A percentile compares a stretch with the other conserved stretches of the same genome.
phyloP scores from a whole-genome alignment of 2,329 filamentous ascomycete genomes.

The Fusarium bulbicola region DNA sequence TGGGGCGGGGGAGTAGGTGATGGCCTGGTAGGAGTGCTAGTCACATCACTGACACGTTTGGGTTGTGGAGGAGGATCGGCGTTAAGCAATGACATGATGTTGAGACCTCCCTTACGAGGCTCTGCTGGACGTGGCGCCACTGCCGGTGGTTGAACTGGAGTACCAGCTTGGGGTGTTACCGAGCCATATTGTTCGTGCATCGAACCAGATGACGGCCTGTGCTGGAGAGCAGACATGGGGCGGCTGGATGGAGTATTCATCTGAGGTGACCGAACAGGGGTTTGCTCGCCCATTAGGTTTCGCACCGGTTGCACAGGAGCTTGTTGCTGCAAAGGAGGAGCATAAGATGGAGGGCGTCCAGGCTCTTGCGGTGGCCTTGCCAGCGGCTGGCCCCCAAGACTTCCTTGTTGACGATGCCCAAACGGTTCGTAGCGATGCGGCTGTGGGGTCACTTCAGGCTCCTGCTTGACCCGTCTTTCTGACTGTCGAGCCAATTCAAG shows the following conservation, averaged over 20 bases:
- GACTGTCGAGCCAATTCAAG: conserved; percentile 43
- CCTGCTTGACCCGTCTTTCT: conserved; percentile 57
- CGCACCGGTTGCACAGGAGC: conserved; percentile 52
- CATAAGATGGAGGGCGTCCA: conserved; percentile 50
- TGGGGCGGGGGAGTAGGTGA: conserved; percentile 62
- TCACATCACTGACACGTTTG: conserved; percentile 63
- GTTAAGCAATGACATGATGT: conserved; percentile 70
- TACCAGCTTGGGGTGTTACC: conserved; percentile 41
- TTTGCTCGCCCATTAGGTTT: conserved; percentile 52
- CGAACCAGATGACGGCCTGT: conserved; percentile 45
- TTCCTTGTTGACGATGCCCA: conserved; percentile 51
- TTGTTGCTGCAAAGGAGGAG: conserved; percentile 46
- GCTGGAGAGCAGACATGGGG: conserved; percentile 51
- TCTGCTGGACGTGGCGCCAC: conserved; percentile 55
- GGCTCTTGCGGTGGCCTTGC: conserved; percentile 55
- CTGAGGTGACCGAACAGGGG: conserved; percentile 51
- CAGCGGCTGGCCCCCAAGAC: conserved; percentile 51
- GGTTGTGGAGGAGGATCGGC: conserved; percentile 63
- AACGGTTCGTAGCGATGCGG: conserved; percentile 58
- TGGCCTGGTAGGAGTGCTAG: conserved; percentile 50
- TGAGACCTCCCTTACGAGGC: conserved; percentile 68
- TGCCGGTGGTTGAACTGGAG: conserved; percentile 47
- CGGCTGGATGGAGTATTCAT: conserved; percentile 50
- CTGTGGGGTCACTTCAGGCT: conserved; percentile 54
- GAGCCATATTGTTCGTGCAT: conserved; percentile 45